Conservation (phyloP, 192 early-diverging fungal species). For the Coemansia reversa region DNA sequence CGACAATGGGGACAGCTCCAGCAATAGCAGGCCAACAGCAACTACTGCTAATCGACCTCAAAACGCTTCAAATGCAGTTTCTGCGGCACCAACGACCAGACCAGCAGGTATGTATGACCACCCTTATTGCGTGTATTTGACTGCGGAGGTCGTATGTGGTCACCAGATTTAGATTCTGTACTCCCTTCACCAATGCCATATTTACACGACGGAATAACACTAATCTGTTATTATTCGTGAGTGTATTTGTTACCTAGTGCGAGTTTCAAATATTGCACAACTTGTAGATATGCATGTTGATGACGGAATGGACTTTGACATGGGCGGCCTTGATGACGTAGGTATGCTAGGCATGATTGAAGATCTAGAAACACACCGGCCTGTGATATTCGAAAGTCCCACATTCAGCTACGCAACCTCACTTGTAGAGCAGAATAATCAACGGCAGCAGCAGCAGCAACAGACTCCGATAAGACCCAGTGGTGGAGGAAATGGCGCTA, state of each 20-base stretch:
- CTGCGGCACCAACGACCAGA: neutral
- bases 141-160: too few species aligned
- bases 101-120: neutral
- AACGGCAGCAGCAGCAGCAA: conserved; percentile 7
- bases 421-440: neutral
- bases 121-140: too few species aligned
- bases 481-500: neutral
- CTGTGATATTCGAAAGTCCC: conserved; percentile 39
- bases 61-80: too few species aligned
- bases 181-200: too few species aligned
- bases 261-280: neutral
- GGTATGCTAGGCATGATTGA: conserved; percentile 31
- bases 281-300: conserved; percentile 9
- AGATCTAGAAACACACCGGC: conserved; percentile 40
- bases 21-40: neutral
- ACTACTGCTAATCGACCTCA: too few species aligned
- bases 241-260: conserved; percentile 3
- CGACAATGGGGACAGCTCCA: neutral
- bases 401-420: conserved; percentile 8
- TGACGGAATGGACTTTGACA: conserved; percentile 37
- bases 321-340: conserved; percentile 34
- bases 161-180: too few species aligned
- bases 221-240: neutral
- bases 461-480: conserved; percentile 9
- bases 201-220: too few species aligned